Evolutionary conservation across 2,329 filamentous ascomycete species (phyloP).

Genomic region (Pseudocercospora crystallina): DNA sequence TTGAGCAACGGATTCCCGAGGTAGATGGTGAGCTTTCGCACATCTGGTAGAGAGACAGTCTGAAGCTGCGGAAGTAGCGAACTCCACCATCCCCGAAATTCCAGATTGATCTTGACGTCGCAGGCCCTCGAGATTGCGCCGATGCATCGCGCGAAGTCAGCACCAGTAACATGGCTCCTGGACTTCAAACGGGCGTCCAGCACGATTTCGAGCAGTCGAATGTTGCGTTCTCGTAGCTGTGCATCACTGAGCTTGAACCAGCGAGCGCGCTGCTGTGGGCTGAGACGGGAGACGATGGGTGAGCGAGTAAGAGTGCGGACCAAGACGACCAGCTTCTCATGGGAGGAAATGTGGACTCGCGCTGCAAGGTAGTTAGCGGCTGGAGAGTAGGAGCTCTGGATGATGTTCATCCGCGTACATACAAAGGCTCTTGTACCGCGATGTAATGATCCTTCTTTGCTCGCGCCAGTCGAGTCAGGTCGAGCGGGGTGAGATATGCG

Average conservation of each 20-base stretch:
- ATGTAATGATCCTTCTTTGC: conserved; percentile 24
- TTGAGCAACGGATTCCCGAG: not conserved
- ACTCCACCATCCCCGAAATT: conserved; percentile 12
- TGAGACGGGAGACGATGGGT: conserved; percentile 23
- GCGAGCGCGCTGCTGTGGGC: conserved; percentile 17
- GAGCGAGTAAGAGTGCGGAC: conserved; percentile 14
- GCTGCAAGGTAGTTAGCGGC: no score
- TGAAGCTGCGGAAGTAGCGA: conserved; percentile 13
- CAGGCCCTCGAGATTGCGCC: conserved; percentile 19
- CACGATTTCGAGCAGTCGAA: conserved; percentile 17
- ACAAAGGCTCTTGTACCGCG: conserved; percentile 24
- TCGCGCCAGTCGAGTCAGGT: conserved; percentile 17
- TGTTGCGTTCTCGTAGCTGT: conserved; percentile 21
- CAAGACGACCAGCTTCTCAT: conserved; percentile 14
- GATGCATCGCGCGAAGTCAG: conserved; percentile 17
- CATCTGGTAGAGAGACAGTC: conserved; percentile 16
- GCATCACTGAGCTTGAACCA: conserved; percentile 23
- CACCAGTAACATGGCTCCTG: conserved; percentile 3
- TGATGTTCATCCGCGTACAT: conserved; percentile 8
- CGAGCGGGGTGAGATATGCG: conserved; percentile 14
- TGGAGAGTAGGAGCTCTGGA: no score
- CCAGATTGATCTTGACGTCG: conserved; percentile 15
- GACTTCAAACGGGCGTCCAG: conserved; percentile 5
- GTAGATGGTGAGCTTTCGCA: conserved; percentile 14
- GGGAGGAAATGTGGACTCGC: no score